phyloP scores from a whole-genome alignment of 1,139 yeast genomes.

The Kodamaea sp. region DNA sequence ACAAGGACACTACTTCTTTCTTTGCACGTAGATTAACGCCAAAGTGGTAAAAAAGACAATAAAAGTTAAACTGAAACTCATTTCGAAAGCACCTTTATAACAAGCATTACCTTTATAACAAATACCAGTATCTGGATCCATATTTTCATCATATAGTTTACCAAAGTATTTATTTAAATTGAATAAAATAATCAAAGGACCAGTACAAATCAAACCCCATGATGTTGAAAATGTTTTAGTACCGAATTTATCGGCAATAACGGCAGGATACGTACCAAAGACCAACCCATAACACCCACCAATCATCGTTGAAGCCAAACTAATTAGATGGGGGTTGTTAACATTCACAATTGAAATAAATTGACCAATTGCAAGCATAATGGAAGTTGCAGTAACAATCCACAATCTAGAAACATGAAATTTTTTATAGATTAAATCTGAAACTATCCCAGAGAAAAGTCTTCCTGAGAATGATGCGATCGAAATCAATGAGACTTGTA shows the following conservation, averaged over 20 bases:
- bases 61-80: constrained; percentile 27
- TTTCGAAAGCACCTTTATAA: constrained; percentile 32
- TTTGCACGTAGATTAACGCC: constrained; percentile 26
- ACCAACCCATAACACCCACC: constrained; percentile 42
- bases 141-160: constrained; percentile 32
- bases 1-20: constrained; percentile 10
- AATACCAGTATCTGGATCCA: constrained; percentile 28
- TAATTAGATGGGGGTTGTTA: constrained; percentile 24
- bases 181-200: constrained; percentile 36
- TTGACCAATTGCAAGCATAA: constrained; percentile 30
- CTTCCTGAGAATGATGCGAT: constrained; percentile 41
- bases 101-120: constrained; percentile 39
- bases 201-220: constrained; percentile 47
- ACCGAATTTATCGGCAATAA: constrained; percentile 45
- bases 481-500: constrained; percentile 44
- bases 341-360: constrained; percentile 27
- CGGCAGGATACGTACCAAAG: constrained; percentile 46
- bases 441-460: constrained; percentile 34
- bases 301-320: constrained; percentile 31
- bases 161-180: constrained; percentile 41
- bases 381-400: constrained; percentile 33
- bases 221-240: constrained; percentile 39
- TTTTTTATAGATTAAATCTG: constrained; percentile 35
- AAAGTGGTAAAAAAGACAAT: constrained; percentile 21
- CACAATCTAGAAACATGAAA: constrained; percentile 38